These are phyloP conservation scores for Hypoxylon rubiginosum DNA, from an alignment of 2,329 filamentous ascomycete genomes.

Conservation along the genomic window DNA sequence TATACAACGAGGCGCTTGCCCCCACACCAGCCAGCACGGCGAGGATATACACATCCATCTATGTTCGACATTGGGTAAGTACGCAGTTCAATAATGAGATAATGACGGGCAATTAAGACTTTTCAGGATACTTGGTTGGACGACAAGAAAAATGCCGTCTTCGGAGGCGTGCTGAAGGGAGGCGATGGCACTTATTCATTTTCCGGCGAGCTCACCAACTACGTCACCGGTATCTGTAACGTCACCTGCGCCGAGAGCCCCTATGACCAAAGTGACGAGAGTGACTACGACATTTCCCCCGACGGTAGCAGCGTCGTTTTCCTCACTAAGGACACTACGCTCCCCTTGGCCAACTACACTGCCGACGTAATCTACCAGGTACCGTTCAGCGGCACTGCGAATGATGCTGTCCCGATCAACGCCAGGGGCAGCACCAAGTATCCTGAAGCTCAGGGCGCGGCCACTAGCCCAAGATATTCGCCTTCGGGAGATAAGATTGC, in stretches of 20 bases:
- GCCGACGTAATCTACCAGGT: constrained; percentile 53
- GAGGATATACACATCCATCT: constrained; percentile 68
- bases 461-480: constrained; percentile 63
- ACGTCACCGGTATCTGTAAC: constrained; percentile 53
- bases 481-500: constrained; percentile 69
- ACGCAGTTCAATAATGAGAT: neutral
- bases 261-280: constrained; percentile 65
- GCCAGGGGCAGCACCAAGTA: constrained; percentile 50
- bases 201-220: constrained; percentile 52
- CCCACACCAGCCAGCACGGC: constrained; percentile 63
- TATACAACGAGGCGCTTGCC: constrained; percentile 67
- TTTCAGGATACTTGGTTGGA: constrained; percentile 64
- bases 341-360: constrained; percentile 69
- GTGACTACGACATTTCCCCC: constrained; percentile 70
- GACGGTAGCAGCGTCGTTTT: constrained; percentile 64
- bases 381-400: constrained; percentile 50
- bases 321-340: constrained; percentile 67
- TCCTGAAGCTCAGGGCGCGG: constrained; percentile 52
- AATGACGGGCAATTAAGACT: constrained; percentile 16
- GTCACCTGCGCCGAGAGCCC: constrained; percentile 59
- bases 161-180: constrained; percentile 66
- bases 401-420: constrained; percentile 53
- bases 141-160: constrained; percentile 69
- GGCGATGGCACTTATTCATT: constrained; percentile 47
- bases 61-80: constrained; percentile 68